These are phyloP conservation scores for Taphrina deformans DNA, from an alignment of 1,139 yeast genomes.

Conservation along the genomic window DNA sequence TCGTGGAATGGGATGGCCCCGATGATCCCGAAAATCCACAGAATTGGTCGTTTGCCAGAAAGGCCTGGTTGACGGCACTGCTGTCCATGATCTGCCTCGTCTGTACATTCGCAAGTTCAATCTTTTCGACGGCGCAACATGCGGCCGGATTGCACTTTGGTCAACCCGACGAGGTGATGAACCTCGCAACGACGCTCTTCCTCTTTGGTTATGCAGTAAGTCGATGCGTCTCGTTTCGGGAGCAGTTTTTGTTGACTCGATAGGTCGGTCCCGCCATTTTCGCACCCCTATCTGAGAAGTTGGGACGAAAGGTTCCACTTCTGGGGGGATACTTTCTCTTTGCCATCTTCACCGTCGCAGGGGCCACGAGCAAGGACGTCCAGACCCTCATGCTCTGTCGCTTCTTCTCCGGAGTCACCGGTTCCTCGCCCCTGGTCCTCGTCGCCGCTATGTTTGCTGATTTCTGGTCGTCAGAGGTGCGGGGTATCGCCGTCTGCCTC, in stretches of 20 bases:
- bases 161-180: conserved; percentile 46
- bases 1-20: conserved; percentile 56
- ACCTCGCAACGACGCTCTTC: conserved; percentile 56
- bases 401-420: conserved; percentile 72
- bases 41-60: conserved; percentile 49
- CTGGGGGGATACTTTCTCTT: conserved; percentile 58
- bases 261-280: conserved; percentile 67
- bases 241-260: no score
- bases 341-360: conserved; percentile 64
- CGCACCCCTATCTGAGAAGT: conserved; percentile 77
- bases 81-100: conserved; percentile 48
- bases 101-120: conserved; percentile 51
- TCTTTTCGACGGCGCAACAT: conserved; percentile 47
- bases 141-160: conserved; percentile 43
- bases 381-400: conserved; percentile 73
- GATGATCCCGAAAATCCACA: conserved; percentile 53
- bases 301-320: conserved; percentile 66
- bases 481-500: conserved; percentile 70
- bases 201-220: conserved; percentile 67
- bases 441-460: conserved; percentile 85
- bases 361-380: conserved; percentile 68
- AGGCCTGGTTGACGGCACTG: conserved; percentile 44
- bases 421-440: conserved; percentile 78
- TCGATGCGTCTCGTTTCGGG: no score
- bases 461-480: conserved; percentile 57